phyloP scores from a whole-genome alignment of 441 rosid species.

The Corymbia calophylla region DNA sequence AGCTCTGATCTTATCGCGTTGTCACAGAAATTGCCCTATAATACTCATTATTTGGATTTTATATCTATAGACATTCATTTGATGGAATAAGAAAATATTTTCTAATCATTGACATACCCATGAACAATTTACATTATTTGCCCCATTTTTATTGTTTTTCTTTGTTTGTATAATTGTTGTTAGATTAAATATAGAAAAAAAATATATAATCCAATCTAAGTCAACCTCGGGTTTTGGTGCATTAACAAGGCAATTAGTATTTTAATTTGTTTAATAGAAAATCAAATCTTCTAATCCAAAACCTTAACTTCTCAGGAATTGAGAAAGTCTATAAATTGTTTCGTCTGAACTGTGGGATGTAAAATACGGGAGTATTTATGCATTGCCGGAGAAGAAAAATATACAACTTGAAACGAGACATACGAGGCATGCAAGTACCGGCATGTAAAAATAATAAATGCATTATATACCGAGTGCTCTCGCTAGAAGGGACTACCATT shows the following conservation, averaged over 20 bases:
- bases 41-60: not conserved
- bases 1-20: rapidly evolving
- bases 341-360: too few species aligned
- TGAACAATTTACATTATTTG: not conserved
- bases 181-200: not conserved
- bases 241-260: not conserved
- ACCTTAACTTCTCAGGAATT: not conserved
- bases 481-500: too few species aligned
- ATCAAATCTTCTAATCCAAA: not conserved
- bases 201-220: not conserved
- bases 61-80: not conserved
- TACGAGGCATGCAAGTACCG: too few species aligned
- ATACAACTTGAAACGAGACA: too few species aligned
- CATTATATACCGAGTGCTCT: too few species aligned
- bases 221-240: not conserved
- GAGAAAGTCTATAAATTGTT: too few species aligned
- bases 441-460: too few species aligned
- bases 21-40: not conserved
- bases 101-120: not conserved
- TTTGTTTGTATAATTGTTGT: not conserved
- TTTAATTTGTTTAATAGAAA: not conserved
- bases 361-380: too few species aligned
- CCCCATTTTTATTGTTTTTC: not conserved
- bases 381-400: too few species aligned
- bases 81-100: rapidly evolving